phyloP scores from a whole-genome alignment of 2,329 filamentous ascomycete species.

The Anisogramma anomala region DNA sequence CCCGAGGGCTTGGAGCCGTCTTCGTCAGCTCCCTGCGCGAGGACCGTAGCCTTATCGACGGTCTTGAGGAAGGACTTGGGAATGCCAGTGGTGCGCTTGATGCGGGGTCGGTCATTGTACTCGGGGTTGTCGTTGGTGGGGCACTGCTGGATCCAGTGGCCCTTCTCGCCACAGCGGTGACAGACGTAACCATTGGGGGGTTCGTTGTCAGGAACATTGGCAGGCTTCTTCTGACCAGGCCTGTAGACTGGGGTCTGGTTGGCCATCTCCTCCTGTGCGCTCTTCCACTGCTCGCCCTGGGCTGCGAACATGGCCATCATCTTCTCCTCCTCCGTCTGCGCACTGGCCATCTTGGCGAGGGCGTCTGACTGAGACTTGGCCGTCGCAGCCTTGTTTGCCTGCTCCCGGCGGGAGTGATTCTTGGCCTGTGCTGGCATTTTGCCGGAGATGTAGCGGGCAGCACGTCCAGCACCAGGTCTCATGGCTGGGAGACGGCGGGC shows the following conservation, averaged over 20 bases:
- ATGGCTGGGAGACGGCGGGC: conserved; percentile 74
- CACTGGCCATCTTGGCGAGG: conserved; percentile 57
- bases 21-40: conserved; percentile 61
- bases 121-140: conserved; percentile 97
- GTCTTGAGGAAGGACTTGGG: conserved; percentile 91
- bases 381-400: conserved; percentile 40
- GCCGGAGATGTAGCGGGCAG: conserved; percentile 88
- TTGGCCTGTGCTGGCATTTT: conserved; percentile 88
- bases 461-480: conserved; percentile 77
- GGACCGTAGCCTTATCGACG: conserved; percentile 75
- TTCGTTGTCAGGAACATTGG: conserved; percentile 80
- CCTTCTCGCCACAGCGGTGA: conserved; percentile 91
- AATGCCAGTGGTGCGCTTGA: conserved; percentile 95
- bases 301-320: conserved; percentile 86
- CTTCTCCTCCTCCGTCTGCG: conserved; percentile 87
- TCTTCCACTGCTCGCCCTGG: conserved; percentile 83
- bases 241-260: conserved; percentile 57
- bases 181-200: conserved; percentile 92
- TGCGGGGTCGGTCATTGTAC: conserved; percentile 83
- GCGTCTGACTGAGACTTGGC: conserved; percentile 46
- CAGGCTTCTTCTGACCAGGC: conserved; percentile 51
- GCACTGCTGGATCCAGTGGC: conserved; percentile 98
- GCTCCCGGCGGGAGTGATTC: conserved; percentile 59
- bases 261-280: conserved; percentile 86
- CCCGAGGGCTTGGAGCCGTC: conserved; percentile 75